phyloP scores from a whole-genome alignment of 2,329 filamentous ascomycete species.

The Harringtonia lauricola region DNA sequence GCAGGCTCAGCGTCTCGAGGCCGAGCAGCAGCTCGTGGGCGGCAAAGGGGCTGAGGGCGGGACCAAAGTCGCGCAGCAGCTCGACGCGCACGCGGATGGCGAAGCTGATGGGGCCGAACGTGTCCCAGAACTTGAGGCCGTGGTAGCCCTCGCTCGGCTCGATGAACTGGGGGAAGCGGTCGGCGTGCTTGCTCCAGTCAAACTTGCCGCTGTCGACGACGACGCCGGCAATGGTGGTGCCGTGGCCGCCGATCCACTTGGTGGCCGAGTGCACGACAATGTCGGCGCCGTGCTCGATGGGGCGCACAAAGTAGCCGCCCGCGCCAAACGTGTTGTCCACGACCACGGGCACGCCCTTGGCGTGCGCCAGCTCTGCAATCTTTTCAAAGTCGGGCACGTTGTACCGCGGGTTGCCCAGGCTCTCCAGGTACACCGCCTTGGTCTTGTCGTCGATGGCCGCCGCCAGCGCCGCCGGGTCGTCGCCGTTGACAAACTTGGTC shows the following conservation, averaged over 20 bases:
- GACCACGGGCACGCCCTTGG: constrained; percentile 54
- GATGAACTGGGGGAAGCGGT: constrained; percentile 84
- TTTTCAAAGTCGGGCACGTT: constrained; percentile 87
- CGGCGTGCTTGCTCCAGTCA: constrained; percentile 77
- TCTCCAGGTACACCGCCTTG: constrained; percentile 86
- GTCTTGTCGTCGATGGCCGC: constrained; percentile 84
- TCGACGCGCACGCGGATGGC: constrained; percentile 82
- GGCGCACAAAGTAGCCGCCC: constrained; percentile 76
- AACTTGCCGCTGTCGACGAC: constrained; percentile 86
- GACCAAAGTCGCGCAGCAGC: constrained; percentile 77
- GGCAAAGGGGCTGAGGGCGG: constrained; percentile 76
- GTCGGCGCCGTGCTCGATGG: constrained; percentile 83
- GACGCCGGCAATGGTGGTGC: constrained; percentile 80
- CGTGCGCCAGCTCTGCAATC: constrained; percentile 69
- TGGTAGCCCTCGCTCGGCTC: constrained; percentile 86
- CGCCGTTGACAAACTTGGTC: constrained; percentile 79
- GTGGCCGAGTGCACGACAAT: constrained; percentile 92
- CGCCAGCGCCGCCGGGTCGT: constrained; percentile 67
- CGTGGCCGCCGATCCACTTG: constrained; percentile 96
- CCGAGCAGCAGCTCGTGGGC: constrained; percentile 88
- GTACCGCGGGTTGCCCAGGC: constrained; percentile 87
- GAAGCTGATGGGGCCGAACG: constrained; percentile 73
- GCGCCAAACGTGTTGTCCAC: constrained; percentile 95
- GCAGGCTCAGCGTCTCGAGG: constrained; percentile 78
- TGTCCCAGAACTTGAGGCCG: constrained; percentile 89